A percentile compares a stretch with the other conserved stretches of the same genome.
phyloP scores from a whole-genome alignment of 2,329 filamentous ascomycete species.

The Fusarium sarcochroum region DNA sequence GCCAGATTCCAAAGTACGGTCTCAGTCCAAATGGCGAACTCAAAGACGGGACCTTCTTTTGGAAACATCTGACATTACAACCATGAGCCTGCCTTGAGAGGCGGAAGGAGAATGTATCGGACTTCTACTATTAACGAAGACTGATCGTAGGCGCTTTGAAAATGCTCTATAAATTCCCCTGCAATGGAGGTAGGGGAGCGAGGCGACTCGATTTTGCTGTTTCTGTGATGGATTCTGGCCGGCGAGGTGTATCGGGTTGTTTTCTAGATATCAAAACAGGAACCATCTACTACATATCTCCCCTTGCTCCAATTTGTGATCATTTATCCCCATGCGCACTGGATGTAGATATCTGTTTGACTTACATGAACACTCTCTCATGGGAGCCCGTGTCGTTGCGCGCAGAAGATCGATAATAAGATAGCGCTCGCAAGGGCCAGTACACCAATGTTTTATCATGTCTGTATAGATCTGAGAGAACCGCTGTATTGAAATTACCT shows the following conservation, averaged over 20 bases:
- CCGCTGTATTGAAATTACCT: constrained; percentile 11
- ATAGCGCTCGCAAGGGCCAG: no score
- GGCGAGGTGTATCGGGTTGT: constrained; percentile 38
- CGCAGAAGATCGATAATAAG: no score
- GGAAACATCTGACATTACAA: constrained; percentile 65
- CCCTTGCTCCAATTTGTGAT: no score
- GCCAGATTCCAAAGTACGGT: constrained; percentile 68
- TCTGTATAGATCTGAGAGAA: not conserved
- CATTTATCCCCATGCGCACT: not conserved
- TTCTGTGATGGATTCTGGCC: constrained; percentile 32
- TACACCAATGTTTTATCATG: not conserved
- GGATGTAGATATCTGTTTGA: no score
- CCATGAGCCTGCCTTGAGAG: constrained; percentile 7
- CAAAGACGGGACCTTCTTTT: constrained; percentile 69
- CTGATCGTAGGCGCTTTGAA: constrained; percentile 2
- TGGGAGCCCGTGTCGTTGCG: no score
- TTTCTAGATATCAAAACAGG: constrained; percentile 40
- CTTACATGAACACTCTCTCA: no score
- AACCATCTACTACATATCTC: not conserved
- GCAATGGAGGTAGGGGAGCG: constrained; percentile 37
- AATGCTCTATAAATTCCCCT: constrained; percentile 37
- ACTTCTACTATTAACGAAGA: not conserved
- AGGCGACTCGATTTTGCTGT: constrained; percentile 48
- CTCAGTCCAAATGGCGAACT: constrained; percentile 64
- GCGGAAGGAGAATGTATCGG: not conserved